Evolutionary conservation across 2,329 filamentous ascomycete genomes (phyloP).

Genomic region (Cercospora citrullina): DNA sequence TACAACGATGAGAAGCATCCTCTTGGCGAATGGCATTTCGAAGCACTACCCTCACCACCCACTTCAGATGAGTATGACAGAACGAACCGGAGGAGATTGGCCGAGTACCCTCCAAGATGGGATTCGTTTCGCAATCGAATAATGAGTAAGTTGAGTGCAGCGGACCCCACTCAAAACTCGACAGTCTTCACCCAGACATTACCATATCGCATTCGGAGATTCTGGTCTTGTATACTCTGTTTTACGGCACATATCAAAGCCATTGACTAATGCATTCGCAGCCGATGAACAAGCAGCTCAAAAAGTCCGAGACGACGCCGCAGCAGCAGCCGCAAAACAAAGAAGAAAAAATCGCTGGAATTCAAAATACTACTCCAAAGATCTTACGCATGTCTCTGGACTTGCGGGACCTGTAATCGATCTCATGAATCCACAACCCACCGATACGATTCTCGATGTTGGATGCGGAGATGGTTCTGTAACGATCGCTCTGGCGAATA

Average conservation of each 20-base stretch:
- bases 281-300: constrained; percentile 11
- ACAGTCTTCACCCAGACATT: not conserved
- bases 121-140: constrained; percentile 12
- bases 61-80: not conserved
- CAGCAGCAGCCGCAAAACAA: constrained; percentile 8
- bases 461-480: constrained; percentile 44
- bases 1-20: not conserved
- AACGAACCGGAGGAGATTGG: not conserved
- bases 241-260: not conserved
- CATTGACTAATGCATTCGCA: not conserved
- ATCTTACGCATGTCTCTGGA: constrained; percentile 34
- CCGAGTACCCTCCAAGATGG: constrained; percentile 11
- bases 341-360: constrained; percentile 13
- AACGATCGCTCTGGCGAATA: constrained; percentile 41
- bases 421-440: constrained; percentile 38
- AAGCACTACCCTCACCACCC: not conserved
- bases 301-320: constrained; percentile 8
- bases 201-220: not conserved
- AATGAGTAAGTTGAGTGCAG: constrained; percentile 1
- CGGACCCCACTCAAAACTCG: not conserved
- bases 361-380: constrained; percentile 1
- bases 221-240: not conserved
- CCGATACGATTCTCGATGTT: constrained; percentile 43
- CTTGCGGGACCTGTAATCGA: constrained; percentile 42
- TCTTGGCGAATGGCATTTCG: constrained; percentile 6